A percentile compares a stretch with the other conserved stretches of the same genome.
Evolutionary conservation across 1,139 yeast species (phyloP).

Genomic region (Debaryomyces udenii): DNA sequence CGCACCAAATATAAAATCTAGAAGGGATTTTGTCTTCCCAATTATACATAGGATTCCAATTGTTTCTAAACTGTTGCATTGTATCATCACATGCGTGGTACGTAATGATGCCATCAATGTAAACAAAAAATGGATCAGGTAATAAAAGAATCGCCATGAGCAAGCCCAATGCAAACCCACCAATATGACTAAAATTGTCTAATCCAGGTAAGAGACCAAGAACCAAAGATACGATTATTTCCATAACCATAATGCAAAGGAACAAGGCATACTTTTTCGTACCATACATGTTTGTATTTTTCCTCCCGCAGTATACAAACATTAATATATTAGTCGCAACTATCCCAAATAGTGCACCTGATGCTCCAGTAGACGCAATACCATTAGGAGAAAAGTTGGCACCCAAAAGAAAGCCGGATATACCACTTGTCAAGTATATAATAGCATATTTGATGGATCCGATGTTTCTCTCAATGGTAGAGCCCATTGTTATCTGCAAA

Average conservation of each 20-base stretch:
- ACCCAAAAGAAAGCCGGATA: slow-evolving; percentile 70
- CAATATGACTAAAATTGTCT: slow-evolving; percentile 77
- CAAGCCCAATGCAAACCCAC: slow-evolving; percentile 72
- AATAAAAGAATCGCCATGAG: slow-evolving; percentile 55
- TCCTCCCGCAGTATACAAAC: slow-evolving; percentile 57
- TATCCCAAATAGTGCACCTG: slow-evolving; percentile 75
- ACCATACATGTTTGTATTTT: slow-evolving; percentile 48
- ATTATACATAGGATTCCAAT: slow-evolving; percentile 46
- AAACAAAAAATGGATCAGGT: slow-evolving; percentile 60
- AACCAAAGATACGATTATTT: slow-evolving; percentile 62
- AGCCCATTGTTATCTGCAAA: slow-evolving; percentile 64
- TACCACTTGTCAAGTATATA: slow-evolving; percentile 64
- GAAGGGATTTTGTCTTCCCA: slow-evolving; percentile 36
- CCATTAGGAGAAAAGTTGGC: slow-evolving; percentile 75
- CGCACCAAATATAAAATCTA: slow-evolving; percentile 52
- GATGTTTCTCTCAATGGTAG: slow-evolving; percentile 60
- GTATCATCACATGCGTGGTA: slow-evolving; percentile 40
- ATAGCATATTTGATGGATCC: slow-evolving; percentile 60
- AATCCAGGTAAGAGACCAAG: slow-evolving; percentile 74
- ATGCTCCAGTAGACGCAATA: slow-evolving; percentile 71
- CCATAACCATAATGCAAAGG: slow-evolving; percentile 53
- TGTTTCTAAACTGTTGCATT: slow-evolving; percentile 44
- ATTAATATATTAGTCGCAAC: slow-evolving; percentile 64
- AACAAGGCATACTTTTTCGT: slow-evolving; percentile 47
- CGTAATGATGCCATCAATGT: slow-evolving; percentile 44